phyloP scores from a whole-genome alignment of 2,329 filamentous ascomycete species.

The Sclerotinia subarctica region DNA sequence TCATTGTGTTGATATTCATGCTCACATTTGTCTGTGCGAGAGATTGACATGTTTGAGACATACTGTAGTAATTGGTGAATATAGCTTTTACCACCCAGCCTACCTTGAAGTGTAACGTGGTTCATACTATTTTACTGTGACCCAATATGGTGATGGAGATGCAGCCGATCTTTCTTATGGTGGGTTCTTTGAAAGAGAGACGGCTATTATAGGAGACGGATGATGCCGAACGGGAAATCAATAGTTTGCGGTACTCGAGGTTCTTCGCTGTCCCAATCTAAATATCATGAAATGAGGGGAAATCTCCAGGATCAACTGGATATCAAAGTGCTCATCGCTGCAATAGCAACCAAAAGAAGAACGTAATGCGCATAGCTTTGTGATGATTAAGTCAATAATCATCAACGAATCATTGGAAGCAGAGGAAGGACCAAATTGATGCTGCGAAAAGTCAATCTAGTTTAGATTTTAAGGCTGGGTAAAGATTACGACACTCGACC shows the following conservation, averaged over 20 bases:
- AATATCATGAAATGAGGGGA: conserved; percentile 25
- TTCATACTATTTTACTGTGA: conserved; percentile 8
- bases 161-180: conserved; percentile 14
- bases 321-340: conserved; percentile 22
- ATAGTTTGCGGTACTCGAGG: conserved; percentile 18
- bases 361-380: conserved; percentile 18
- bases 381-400: not conserved
- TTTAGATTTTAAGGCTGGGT: conserved; percentile 9
- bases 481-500: not conserved
- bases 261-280: conserved; percentile 15
- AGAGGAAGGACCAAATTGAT: not conserved
- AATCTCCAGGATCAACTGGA: conserved; percentile 12
- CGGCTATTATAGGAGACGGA: conserved; percentile 12
- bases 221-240: conserved; percentile 18
- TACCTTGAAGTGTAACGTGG: conserved; percentile 8
- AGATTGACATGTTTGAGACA: not conserved
- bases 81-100: not conserved
- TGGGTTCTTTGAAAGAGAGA: conserved; percentile 15
- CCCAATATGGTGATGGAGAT: conserved; percentile 15
- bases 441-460: not conserved
- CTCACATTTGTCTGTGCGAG: not conserved
- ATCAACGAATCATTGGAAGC: not conserved
- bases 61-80: not conserved
- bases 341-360: conserved; percentile 23
- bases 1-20: not conserved